These are phyloP conservation scores for Aspergillus sp. DNA, from an alignment of 2,329 filamentous ascomycete species.

Conservation along the genomic window DNA sequence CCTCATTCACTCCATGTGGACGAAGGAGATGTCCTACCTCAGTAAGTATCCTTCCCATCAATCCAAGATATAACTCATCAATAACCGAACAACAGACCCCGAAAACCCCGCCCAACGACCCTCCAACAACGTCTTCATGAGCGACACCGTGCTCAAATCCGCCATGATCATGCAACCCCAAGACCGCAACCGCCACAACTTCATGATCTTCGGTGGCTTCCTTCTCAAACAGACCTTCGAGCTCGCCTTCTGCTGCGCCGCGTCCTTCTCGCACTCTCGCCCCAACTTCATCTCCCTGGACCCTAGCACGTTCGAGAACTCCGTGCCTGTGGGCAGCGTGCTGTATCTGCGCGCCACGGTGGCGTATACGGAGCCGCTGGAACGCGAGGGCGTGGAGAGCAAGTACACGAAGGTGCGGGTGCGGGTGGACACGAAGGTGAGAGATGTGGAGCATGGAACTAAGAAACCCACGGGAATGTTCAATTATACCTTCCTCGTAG, in stretches of 20 bases:
- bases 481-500: conserved; percentile 72
- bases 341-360: conserved; percentile 72
- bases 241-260: conserved; percentile 73
- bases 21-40: conserved; percentile 65
- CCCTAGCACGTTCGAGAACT: conserved; percentile 73
- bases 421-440: conserved; percentile 70
- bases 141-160: conserved; percentile 63
- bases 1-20: conserved; percentile 73
- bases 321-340: conserved; percentile 73
- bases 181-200: conserved; percentile 69
- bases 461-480: conserved; percentile 72
- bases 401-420: conserved; percentile 68
- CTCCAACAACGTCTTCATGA: conserved; percentile 62
- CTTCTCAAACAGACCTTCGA: conserved; percentile 75
- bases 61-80: background rate
- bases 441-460: conserved; percentile 69
- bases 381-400: conserved; percentile 47
- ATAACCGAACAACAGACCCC: conserved; percentile 47
- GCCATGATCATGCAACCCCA: conserved; percentile 77
- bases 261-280: conserved; percentile 68
- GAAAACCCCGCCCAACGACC: conserved; percentile 58
- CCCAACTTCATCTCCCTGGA: conserved; percentile 73
- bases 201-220: conserved; percentile 78
- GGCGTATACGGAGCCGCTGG: conserved; percentile 68
- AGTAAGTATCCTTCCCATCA: conserved; percentile 36